Percentiles rank a stretch among this genome's conserved stretches.
Conservation (phyloP, 805 yeast genomes). For the Wickerhamiella cacticola region DNA sequence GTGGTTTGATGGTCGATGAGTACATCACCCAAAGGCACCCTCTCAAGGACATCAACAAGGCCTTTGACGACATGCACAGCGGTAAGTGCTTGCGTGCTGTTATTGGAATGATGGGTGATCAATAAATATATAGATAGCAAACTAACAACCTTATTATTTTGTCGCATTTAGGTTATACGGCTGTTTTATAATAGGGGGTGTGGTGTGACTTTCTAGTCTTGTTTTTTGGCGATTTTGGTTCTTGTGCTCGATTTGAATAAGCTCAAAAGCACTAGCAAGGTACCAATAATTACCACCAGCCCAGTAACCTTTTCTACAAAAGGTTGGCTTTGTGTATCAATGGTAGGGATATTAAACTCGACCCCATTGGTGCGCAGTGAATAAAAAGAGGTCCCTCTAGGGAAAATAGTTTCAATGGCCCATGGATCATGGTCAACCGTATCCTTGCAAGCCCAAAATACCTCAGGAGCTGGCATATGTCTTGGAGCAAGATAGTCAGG, state of each 20-base stretch:
- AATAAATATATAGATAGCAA: too few species aligned
- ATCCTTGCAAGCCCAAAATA: conserved; percentile 43
- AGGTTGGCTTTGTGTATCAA: conserved; percentile 26
- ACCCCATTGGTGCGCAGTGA: conserved; percentile 26
- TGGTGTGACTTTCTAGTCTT: too few species aligned
- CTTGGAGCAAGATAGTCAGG: conserved; percentile 28
- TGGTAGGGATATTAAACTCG: conserved; percentile 35
- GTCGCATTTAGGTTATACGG: too few species aligned
- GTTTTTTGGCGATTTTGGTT: background rate
- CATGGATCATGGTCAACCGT: conserved; percentile 33
- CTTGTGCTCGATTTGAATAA: background rate
- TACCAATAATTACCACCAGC: conserved; percentile 4
- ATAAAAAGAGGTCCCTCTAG: conserved; percentile 35
- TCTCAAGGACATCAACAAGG: conserved; percentile 67
- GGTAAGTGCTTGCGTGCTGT: conserved; percentile 95
- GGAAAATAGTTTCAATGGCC: conserved; percentile 39
- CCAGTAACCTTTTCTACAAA: background rate
- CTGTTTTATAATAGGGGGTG: too few species aligned
- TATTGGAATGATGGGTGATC: conserved; percentile 16
- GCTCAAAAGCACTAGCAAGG: background rate
- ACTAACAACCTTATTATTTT: too few species aligned
- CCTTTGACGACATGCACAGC: conserved; percentile 87
- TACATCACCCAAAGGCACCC: conserved; percentile 84
- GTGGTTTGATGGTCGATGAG: conserved; percentile 80
- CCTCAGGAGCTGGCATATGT: conserved; percentile 31